Percentiles rank a stretch among this genome's conserved stretches.
These are phyloP conservation scores for Colletotrichum simmondsii DNA, from an alignment of 2,329 filamentous ascomycete species.

Conservation along the genomic window DNA sequence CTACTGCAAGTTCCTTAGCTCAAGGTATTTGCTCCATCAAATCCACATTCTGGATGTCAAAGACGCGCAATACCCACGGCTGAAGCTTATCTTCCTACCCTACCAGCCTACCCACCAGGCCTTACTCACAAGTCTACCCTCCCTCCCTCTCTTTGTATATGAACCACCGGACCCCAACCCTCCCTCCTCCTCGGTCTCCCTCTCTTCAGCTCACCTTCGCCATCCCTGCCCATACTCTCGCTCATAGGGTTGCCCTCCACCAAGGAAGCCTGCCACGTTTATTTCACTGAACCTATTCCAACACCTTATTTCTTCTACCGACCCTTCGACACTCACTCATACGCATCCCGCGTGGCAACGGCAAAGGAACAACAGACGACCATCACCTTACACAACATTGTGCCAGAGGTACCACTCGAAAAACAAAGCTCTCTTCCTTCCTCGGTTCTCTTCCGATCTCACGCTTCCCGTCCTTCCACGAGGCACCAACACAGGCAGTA, in stretches of 20 bases:
- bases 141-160: conserved; percentile 27
- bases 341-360: neutral
- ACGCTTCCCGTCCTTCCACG: conserved; percentile 18
- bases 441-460: neutral
- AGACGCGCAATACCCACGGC: conserved; percentile 26
- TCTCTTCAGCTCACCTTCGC: neutral
- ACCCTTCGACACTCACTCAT: conserved; percentile 1
- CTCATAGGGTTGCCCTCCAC: neutral
- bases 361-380: neutral
- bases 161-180: conserved; percentile 19
- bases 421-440: neutral
- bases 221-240: conserved; percentile 21
- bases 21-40: conserved; percentile 14
- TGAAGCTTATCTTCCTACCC: conserved; percentile 29
- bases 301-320: neutral
- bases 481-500: conserved; percentile 4
- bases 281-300: neutral
- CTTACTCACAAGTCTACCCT: conserved; percentile 11
- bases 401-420: neutral
- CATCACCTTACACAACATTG: neutral
- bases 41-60: conserved; percentile 24
- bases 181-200: neutral
- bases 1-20: conserved; percentile 23
- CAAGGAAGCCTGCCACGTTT: conserved; percentile 2
- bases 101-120: conserved; percentile 4